Conservation (phyloP, 2,329 filamentous ascomycete species). For the Corinectria fuckeliana region DNA sequence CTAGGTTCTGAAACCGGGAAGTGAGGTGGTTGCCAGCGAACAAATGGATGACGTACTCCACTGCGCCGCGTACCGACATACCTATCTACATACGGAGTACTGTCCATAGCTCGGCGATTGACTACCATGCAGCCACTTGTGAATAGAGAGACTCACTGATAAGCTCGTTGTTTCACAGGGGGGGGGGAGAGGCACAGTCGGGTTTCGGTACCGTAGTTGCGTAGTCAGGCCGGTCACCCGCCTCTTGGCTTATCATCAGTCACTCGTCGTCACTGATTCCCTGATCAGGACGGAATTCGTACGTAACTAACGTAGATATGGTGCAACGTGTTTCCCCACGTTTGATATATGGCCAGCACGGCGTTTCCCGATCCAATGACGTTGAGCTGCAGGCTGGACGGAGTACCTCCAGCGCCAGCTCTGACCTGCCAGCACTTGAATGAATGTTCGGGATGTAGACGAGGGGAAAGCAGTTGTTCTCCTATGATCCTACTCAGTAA, state of each 20-base stretch:
- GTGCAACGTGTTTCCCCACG: too few relatives aligned
- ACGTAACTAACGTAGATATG: too few relatives aligned
- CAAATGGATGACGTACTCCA: conserved; percentile 13
- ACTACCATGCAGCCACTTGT: neutral
- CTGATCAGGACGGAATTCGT: too few relatives aligned
- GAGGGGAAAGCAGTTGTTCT: neutral
- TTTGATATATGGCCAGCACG: too few relatives aligned
- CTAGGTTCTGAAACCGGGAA: neutral
- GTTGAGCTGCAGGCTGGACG: neutral
- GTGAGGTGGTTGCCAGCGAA: conserved; percentile 4
- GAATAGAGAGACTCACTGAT: neutral
- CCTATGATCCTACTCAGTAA: neutral
- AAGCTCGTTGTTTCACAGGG: conserved; percentile 3
- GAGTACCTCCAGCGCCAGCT: too few relatives aligned
- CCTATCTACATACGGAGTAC: too few relatives aligned
- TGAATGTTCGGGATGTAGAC: neutral
- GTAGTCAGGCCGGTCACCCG: too few relatives aligned
- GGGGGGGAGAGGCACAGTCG: conserved; percentile 1
- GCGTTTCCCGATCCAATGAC: too few relatives aligned
- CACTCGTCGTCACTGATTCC: too few relatives aligned
- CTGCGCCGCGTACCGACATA: neutral
- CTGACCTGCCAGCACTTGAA: too few relatives aligned
- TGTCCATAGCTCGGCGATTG: neutral
- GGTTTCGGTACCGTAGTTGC: conserved; percentile 14
- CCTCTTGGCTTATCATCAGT: too few relatives aligned